Conservation (phyloP, 257 asterid species). For the Nicotiana otophora region DNA sequence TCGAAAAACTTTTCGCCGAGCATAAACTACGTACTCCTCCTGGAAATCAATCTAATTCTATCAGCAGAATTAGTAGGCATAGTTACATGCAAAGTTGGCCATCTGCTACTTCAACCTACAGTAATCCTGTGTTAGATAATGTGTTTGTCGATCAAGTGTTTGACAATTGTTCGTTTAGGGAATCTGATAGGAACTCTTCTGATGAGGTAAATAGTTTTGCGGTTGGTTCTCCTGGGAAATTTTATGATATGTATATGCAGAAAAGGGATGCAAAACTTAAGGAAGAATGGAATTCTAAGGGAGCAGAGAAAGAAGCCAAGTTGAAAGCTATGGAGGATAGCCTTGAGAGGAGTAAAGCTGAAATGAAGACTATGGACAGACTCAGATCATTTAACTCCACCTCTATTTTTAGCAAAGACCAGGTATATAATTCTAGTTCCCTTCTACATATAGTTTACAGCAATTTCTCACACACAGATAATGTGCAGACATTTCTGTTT, state of each 20-base stretch:
- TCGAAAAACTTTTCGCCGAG: slow-evolving; percentile 87
- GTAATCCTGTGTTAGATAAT: slow-evolving; percentile 27
- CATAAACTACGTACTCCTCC: slow-evolving; percentile 58
- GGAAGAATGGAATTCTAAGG: slow-evolving; percentile 82
- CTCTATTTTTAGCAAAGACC: slow-evolving; percentile 50
- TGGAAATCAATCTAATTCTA: slow-evolving; percentile 54
- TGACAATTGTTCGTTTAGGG: slow-evolving; percentile 24
- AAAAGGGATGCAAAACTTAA: slow-evolving; percentile 85
- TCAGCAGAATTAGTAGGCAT: slow-evolving; percentile 33
- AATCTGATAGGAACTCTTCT: slow-evolving; percentile 34
- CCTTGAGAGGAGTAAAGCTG: slow-evolving; percentile 70
- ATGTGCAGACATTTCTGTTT: slow-evolving; percentile 14
- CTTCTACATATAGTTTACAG: slow-evolving; percentile 1
- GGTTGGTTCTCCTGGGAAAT: slow-evolving; percentile 73
- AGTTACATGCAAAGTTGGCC: slow-evolving; percentile 37
- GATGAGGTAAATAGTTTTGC: slow-evolving; percentile 41
- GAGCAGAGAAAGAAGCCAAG: slow-evolving; percentile 83
- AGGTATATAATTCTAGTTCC: slow-evolving; percentile 50
- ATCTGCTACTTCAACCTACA: slow-evolving; percentile 27
- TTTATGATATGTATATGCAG: slow-evolving; percentile 61
- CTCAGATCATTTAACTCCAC: slow-evolving; percentile 58
- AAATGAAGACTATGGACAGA: slow-evolving; percentile 67
- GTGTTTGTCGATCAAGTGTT: slow-evolving; percentile 23
- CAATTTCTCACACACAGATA: slow-evolving; percentile 4
- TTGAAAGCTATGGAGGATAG: slow-evolving; percentile 84